Evolutionary conservation across 176 grass and related monocot genomes (phyloP).

Genomic region (Bolboschoenus planiculmis): DNA sequence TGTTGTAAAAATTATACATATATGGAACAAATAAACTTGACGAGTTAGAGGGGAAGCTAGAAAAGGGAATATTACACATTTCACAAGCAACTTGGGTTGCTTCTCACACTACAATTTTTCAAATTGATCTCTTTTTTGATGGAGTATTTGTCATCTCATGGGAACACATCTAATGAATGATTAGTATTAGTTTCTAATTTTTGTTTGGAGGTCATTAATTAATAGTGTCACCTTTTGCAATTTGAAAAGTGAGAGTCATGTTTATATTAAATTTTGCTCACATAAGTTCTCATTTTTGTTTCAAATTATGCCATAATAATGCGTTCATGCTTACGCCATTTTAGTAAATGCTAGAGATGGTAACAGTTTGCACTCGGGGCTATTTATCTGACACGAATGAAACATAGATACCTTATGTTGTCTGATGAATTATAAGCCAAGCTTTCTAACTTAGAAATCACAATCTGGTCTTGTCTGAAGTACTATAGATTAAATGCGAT

Average conservation of each 20-base stretch:
- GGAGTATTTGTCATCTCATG: background rate
- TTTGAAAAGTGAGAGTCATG: background rate
- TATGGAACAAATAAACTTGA: background rate
- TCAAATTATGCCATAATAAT: constrained; percentile 11
- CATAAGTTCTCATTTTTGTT: background rate
- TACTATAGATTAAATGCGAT: background rate
- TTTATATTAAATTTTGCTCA: background rate
- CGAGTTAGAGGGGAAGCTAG: background rate
- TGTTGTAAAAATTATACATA: background rate
- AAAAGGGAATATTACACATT: constrained; percentile 14
- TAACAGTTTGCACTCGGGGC: constrained; percentile 10
- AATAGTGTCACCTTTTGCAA: background rate
- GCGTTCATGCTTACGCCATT: background rate
- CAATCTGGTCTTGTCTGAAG: background rate
- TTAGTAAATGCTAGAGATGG: background rate
- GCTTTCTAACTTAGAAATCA: background rate
- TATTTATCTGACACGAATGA: constrained; percentile 4
- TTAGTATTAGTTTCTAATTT: background rate
- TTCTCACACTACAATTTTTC: background rate
- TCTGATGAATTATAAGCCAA: constrained; percentile 20
- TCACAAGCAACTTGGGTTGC: constrained; percentile 5
- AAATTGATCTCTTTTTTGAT: background rate
- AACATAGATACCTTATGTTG: background rate
- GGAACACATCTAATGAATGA: background rate
- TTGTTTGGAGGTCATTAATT: background rate